Evolutionary conservation across 2,329 filamentous ascomycete genomes (phyloP).

Genomic region (Anthostomella pinea): DNA sequence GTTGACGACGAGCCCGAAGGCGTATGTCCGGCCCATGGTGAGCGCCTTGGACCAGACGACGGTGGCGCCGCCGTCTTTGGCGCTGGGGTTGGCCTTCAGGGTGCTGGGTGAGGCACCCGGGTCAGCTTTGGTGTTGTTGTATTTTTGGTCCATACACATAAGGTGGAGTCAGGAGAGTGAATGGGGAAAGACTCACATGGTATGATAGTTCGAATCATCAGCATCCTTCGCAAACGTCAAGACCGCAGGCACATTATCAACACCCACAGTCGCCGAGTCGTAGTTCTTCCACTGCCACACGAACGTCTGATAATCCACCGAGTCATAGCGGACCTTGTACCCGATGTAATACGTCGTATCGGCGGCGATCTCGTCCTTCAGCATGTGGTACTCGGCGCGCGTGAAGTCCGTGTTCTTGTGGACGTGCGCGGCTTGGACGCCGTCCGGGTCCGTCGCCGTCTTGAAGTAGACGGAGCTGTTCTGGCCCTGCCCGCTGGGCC

Average conservation of each 20-base stretch:
- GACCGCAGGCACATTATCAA: conserved; percentile 4
- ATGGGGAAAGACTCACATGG: conserved; percentile 5
- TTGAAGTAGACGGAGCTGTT: conserved; percentile 7
- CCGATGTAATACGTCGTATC: conserved; percentile 6
- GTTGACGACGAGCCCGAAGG: conserved; percentile 5
- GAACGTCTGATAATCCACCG: conserved; percentile 6
- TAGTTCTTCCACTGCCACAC: conserved; percentile 7
- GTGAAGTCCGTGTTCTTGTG: conserved; percentile 6
- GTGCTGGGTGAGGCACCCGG: no score
- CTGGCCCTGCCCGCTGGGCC: conserved; percentile 3
- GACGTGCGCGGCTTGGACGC: conserved; percentile 4
- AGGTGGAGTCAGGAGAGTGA: no score
- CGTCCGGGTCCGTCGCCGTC: conserved; percentile 5
- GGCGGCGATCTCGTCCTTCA: conserved; percentile 2
- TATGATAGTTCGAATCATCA: conserved; percentile 4
- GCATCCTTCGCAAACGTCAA: conserved; percentile 5
- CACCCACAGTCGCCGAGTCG: background rate
- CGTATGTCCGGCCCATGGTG: conserved; percentile 3
- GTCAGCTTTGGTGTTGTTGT: no score
- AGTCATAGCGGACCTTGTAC: conserved; percentile 4
- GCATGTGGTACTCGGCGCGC: conserved; percentile 6
- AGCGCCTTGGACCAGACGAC: conserved; percentile 5
- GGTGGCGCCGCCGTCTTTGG: background rate
- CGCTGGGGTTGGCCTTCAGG: conserved; percentile 5
- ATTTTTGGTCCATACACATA: no score